A percentile compares a stretch with the other conserved stretches of the same genome.
phyloP scores from a whole-genome alignment of 1,139 yeast species.

The Groenewaldozyma auringiensis region DNA sequence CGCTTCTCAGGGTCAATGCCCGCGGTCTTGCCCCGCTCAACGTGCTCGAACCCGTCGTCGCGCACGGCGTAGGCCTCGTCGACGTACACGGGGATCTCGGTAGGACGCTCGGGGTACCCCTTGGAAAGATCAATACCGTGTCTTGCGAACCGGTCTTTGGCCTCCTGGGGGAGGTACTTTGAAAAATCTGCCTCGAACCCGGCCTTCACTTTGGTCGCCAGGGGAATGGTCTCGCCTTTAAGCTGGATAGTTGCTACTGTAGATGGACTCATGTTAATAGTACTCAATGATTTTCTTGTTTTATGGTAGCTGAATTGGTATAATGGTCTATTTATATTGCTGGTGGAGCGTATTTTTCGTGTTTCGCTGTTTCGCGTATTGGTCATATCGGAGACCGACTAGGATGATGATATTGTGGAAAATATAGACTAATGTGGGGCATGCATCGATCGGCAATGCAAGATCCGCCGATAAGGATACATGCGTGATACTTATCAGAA shows the following conservation, averaged over 20 bases:
- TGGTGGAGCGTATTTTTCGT: too few relatives aligned
- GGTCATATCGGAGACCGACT: too few relatives aligned
- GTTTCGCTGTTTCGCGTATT: too few relatives aligned
- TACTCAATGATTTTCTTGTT: too few relatives aligned
- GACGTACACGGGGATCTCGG: constrained; percentile 40
- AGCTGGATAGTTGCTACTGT: not conserved
- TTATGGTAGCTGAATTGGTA: too few relatives aligned
- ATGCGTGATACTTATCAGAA: too few relatives aligned
- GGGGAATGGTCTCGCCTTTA: constrained; percentile 6
- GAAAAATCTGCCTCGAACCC: constrained; percentile 16
- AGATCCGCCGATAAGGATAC: too few relatives aligned
- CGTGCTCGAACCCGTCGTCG: constrained; percentile 34
- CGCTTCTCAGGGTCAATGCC: constrained; percentile 51
- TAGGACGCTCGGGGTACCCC: constrained; percentile 41
- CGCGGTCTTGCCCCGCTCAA: constrained; percentile 43
- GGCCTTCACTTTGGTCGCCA: constrained; percentile 7
- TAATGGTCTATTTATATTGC: too few relatives aligned
- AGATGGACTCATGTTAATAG: not conserved
- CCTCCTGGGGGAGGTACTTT: constrained; percentile 33
- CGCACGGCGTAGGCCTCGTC: constrained; percentile 46
- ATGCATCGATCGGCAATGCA: too few relatives aligned
- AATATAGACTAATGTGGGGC: too few relatives aligned
- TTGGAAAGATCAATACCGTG: constrained; percentile 37
- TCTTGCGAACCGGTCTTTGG: constrained; percentile 32
- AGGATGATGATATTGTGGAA: too few relatives aligned